A percentile compares a stretch with the other conserved stretches of the same genome.
Evolutionary conservation across 805 yeast genomes (phyloP).

Genomic region (Kockiozyma suomiensis): DNA sequence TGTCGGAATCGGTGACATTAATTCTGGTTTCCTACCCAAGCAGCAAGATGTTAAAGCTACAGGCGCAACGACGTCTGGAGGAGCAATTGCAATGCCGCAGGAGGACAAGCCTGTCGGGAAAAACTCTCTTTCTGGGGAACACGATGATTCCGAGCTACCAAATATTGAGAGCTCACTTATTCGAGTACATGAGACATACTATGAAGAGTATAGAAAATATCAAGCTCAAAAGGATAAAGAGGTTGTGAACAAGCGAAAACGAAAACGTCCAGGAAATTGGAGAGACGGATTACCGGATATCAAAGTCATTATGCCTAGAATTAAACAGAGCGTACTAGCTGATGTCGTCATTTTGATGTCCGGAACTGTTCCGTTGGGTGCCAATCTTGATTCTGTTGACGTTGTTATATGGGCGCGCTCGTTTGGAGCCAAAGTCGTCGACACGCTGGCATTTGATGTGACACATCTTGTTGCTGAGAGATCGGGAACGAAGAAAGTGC

Average conservation of each 20-base stretch:
- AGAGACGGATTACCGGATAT: constrained; percentile 55
- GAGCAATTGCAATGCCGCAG: constrained; percentile 21
- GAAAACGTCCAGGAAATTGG: constrained; percentile 30
- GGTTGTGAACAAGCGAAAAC: constrained; percentile 22
- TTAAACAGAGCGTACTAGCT: constrained; percentile 68
- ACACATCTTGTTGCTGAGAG: constrained; percentile 80
- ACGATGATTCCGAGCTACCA: constrained; percentile 1
- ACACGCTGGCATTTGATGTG: constrained; percentile 68
- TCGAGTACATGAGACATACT: constrained; percentile 66
- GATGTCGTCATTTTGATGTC: constrained; percentile 77
- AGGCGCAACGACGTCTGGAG: constrained; percentile 13
- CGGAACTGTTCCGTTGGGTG: constrained; percentile 87
- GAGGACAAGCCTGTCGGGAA: constrained; percentile 36
- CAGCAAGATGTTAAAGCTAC: constrained; percentile 43
- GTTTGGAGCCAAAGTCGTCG: constrained; percentile 84
- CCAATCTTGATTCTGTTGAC: constrained; percentile 69
- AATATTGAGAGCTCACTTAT: constrained; percentile 43
- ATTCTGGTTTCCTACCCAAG: constrained; percentile 86
- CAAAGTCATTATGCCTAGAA: constrained; percentile 67
- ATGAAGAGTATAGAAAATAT: constrained; percentile 45
- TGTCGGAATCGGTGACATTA: constrained; percentile 96
- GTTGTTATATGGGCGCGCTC: constrained; percentile 90
- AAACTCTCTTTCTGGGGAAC: constrained; percentile 48
- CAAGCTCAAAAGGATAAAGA: background rate
- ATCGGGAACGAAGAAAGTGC: constrained; percentile 78